These are phyloP conservation scores for Starmerella stigmatis DNA, from an alignment of 805 yeast species.

Conservation along the genomic window DNA sequence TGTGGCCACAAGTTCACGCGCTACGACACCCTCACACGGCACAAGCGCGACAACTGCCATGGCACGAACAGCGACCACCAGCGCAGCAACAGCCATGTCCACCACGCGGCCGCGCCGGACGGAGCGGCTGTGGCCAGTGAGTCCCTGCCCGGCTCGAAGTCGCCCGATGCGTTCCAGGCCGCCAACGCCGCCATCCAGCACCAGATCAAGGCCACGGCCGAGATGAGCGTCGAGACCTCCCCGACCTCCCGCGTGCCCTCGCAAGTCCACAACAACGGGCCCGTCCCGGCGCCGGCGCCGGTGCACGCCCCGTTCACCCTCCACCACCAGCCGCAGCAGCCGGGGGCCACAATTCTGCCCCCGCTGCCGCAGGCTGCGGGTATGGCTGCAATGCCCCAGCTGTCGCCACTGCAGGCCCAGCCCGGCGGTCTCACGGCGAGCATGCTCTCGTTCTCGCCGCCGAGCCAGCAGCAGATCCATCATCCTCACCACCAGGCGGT, in stretches of 20 bases:
- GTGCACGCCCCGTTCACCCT: background rate
- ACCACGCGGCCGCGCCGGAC: too few relatives aligned
- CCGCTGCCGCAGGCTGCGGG: background rate
- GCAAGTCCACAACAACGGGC: slow-evolving; percentile 1
- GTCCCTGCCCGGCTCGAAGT: background rate
- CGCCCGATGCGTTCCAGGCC: slow-evolving; percentile 1
- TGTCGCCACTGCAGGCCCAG: slow-evolving; percentile 3
- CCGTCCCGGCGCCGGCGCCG: background rate
- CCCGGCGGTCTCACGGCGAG: background rate
- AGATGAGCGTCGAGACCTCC: slow-evolving; percentile 5
- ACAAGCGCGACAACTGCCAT: slow-evolving; percentile 39
- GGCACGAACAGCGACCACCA: slow-evolving; percentile 24
- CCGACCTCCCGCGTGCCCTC: slow-evolving; percentile 6
- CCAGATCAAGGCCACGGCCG: background rate
- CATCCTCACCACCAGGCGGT: background rate
- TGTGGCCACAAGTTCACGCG: slow-evolving; percentile 63
- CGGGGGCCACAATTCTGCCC: background rate
- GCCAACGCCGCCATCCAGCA: background rate
- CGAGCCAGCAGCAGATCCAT: background rate
- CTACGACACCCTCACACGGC: slow-evolving; percentile 66
- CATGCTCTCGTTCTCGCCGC: background rate
- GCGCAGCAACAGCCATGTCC: too few relatives aligned
- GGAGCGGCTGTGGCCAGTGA: too few relatives aligned
- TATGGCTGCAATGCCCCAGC: background rate
- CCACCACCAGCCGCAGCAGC: background rate